Conservation (phyloP, 108 stramenopile genomes). For the Nannochloropsis gaditana region DNA sequence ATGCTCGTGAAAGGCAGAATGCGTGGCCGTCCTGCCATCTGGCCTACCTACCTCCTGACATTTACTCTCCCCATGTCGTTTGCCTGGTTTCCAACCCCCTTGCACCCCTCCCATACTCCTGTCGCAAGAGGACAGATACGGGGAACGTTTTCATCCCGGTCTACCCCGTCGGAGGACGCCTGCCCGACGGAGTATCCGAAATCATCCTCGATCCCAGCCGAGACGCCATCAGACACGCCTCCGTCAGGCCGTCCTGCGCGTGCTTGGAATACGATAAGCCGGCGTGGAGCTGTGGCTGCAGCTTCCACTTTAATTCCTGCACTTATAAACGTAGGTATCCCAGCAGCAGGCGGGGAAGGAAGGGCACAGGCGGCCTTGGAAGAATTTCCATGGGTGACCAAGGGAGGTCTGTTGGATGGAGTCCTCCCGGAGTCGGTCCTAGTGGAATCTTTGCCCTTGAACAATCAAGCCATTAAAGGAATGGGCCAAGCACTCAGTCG, state of each 20-base stretch:
- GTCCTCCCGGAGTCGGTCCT: not conserved
- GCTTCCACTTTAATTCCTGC: conserved; percentile 1
- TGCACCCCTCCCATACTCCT: too few species aligned
- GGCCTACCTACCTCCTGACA: too few species aligned
- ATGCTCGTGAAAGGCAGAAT: too few species aligned
- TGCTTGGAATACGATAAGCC: not conserved
- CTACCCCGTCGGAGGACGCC: too few species aligned
- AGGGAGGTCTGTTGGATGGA: not conserved
- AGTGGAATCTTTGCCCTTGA: not conserved
- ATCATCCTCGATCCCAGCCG: too few species aligned
- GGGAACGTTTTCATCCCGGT: too few species aligned
- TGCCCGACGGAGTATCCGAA: too few species aligned
- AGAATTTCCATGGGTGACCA: not conserved
- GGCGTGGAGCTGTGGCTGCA: not conserved
- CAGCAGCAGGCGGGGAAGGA: not conserved
- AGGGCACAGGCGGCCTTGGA: not conserved
- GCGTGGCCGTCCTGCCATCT: too few species aligned
- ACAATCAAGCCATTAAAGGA: not conserved
- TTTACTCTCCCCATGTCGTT: too few species aligned
- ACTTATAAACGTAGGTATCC: not conserved
- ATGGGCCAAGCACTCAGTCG: not conserved
- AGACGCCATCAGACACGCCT: too few species aligned
- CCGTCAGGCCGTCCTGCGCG: not conserved
- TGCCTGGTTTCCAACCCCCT: too few species aligned
- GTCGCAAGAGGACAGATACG: too few species aligned